Evolutionary conservation across 768 basidiomycete genomes (phyloP), one percentile per base, ranked within the genome.

Genomic region (Pulveroboletus frians): DNA sequence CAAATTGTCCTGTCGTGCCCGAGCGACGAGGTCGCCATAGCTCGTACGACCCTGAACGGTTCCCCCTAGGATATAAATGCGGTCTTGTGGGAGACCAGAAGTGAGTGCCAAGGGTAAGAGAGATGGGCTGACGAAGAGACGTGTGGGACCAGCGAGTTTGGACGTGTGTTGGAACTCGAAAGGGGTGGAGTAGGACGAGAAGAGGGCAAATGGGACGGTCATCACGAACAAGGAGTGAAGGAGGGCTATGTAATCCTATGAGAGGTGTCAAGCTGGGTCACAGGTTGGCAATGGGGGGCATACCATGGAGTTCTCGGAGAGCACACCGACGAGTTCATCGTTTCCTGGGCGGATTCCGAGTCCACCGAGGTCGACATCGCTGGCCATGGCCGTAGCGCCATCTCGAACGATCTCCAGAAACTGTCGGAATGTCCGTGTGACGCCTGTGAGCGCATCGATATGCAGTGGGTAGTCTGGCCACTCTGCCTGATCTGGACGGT

Each of bases 251-350:
- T 73, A 83, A n/a, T 85, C 81, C 84, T 84, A 29, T 14, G 48
- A 41, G 10, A 21, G 7, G 9, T 1, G 34, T 59, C 9, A 48
- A 17, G 3, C 4, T 18, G 29, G 8, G 46, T 21, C 31, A n/a
- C 14, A 47, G 27, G 30, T 11, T 15, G 10, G 0, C 10, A 27
- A 8, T 3, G 27, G 43, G 30, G 34, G 39, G 14, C 6, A 64
- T 65, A 86, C 88, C 62, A 81, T 60, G 31, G 77, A 82, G 60
- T 89, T 90, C 39, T 83, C 76, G 64, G 78, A 79, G 60, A 88
- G 75, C 14, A 90, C 77, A 6, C 84, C 88, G 17, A 88, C 72
- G 20, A 87, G 77, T 45, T 85, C 82, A 0, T 71, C 72, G 17
- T 75, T 69, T 36, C 69, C 70, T 0, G 64, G 62, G 5, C 64